A percentile compares a stretch with the other conserved stretches of the same genome.
These are phyloP conservation scores for Cladophialophora carrionii DNA, from an alignment of 2,329 filamentous ascomycete genomes.

Conservation along the genomic window DNA sequence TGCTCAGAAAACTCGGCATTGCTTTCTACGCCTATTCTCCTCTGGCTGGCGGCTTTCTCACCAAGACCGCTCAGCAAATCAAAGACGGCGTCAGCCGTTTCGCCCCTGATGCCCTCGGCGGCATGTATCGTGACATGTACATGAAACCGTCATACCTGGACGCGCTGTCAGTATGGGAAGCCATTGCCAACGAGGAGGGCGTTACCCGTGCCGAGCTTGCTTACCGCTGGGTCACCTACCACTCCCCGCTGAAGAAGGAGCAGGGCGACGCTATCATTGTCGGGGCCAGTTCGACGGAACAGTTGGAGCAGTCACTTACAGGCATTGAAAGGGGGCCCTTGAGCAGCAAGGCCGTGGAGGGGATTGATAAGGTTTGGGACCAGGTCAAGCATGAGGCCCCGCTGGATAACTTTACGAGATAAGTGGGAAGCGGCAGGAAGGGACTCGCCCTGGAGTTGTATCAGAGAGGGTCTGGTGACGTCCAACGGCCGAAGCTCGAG, in stretches of 20 bases:
- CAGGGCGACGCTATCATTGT: constrained; percentile 43
- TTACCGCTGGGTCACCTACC: constrained; percentile 44
- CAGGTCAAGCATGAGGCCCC: constrained; percentile 40
- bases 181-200: constrained; percentile 37
- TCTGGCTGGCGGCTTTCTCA: constrained; percentile 46
- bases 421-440: not conserved
- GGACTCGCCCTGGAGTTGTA: too few species aligned
- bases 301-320: constrained; percentile 42
- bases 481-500: not conserved
- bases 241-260: constrained; percentile 40
- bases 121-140: constrained; percentile 38
- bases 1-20: constrained; percentile 43
- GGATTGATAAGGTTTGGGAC: constrained; percentile 41
- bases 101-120: constrained; percentile 39
- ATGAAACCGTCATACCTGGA: constrained; percentile 39
- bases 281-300: constrained; percentile 43
- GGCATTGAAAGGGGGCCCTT: constrained; percentile 43
- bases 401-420: constrained; percentile 35
- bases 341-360: constrained; percentile 35
- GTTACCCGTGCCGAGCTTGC: constrained; percentile 44
- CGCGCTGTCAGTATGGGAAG: constrained; percentile 43
- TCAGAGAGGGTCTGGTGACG: not conserved
- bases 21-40: constrained; percentile 41
- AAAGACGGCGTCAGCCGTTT: constrained; percentile 42
- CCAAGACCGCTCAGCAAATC: constrained; percentile 41